Base-by-base conservation (phyloP, 495 filamentous ascomycete genomes). In the Aspergillus panamensis region DNA sequence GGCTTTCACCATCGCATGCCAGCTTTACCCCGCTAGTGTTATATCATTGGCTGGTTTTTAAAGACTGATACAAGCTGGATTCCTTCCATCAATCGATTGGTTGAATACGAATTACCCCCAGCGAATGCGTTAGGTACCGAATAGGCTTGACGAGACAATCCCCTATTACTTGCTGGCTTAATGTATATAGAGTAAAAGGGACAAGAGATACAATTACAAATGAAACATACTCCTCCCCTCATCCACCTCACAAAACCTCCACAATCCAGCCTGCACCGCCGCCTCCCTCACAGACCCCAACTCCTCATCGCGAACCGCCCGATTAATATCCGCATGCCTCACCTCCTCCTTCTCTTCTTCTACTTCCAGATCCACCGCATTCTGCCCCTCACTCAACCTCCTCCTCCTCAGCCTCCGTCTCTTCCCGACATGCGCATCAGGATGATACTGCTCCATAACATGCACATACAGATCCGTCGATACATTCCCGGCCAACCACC, bases 401-500 rank as follows among this genome's bases (percentile, higher is more conserved):
- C n/a, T n/a, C n/a, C n/a, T 44, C 43, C 56, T 60, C 49, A 78
- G 77, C 48, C 70, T 81, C 45, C 76, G n/a, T n/a, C n/a, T 73
- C 73, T 86, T 89, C 25, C 89, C 89, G 3, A 91, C 87, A 77
- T 92, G 82, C 10, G 88, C 87, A 65, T 84, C 81, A 0, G 87
- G 87, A 56, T 82, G 82, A 66, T 91, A 92, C 72, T 91, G 88
- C 73, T 91, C 87, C 88, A 87, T 87, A 58, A 88, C 82, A 65
- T 87, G 80, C 51, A 88, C 79, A 68, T 88, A 90, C 16, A 86
- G 70, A 68, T 91, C 88, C 63, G 62, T 76, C 20, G 84, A 88
- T 1, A 91, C 78, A 54, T 89, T 80, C 53, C 74, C 69, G 0
- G 83, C 87, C 31, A 92, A 72, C 80, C 85, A 92, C 51, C 66